Evolutionary conservation across 2,329 filamentous ascomycete species (phyloP).

Genomic region (Calonectria crousiana): DNA sequence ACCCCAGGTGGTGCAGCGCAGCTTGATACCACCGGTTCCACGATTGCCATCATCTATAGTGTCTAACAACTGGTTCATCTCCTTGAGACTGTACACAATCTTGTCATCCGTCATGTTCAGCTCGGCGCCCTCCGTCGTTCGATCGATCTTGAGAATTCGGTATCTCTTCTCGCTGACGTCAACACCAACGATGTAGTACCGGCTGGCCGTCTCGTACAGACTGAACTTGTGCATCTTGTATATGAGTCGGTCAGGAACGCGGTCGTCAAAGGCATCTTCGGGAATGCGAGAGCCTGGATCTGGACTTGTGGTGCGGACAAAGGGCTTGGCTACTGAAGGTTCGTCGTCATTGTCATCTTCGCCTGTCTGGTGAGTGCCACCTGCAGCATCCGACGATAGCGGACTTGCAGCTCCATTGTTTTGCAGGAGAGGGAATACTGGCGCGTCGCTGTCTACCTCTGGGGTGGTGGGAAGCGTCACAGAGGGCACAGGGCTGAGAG

Average conservation of each 20-base stretch:
- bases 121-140: slow-evolving; percentile 81
- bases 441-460: slow-evolving; percentile 38
- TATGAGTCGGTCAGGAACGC: slow-evolving; percentile 53
- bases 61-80: slow-evolving; percentile 93
- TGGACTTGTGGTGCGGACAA: slow-evolving; percentile 67
- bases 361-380: slow-evolving; percentile 34
- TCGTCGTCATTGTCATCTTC: slow-evolving; percentile 71
- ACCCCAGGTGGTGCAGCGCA: slow-evolving; percentile 93
- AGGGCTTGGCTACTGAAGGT: slow-evolving; percentile 68
- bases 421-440: slow-evolving; percentile 51
- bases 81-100: slow-evolving; percentile 90
- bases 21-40: slow-evolving; percentile 86
- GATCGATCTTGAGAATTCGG: slow-evolving; percentile 93
- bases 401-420: slow-evolving; percentile 50
- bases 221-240: slow-evolving; percentile 95
- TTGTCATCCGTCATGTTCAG: slow-evolving; percentile 93
- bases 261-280: slow-evolving; percentile 49
- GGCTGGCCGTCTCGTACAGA: slow-evolving; percentile 93
- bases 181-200: slow-evolving; percentile 94
- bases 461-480: slow-evolving; percentile 30
- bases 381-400: slow-evolving; percentile 40
- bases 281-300: slow-evolving; percentile 52
- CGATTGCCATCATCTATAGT: slow-evolving; percentile 97
- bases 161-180: slow-evolving; percentile 91
- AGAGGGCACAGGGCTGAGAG: slow-evolving; percentile 33